A percentile compares a stretch with the other conserved stretches of the same genome.
Evolutionary conservation across 345 rosid species (phyloP).

Genomic region (Pistacia vera): DNA sequence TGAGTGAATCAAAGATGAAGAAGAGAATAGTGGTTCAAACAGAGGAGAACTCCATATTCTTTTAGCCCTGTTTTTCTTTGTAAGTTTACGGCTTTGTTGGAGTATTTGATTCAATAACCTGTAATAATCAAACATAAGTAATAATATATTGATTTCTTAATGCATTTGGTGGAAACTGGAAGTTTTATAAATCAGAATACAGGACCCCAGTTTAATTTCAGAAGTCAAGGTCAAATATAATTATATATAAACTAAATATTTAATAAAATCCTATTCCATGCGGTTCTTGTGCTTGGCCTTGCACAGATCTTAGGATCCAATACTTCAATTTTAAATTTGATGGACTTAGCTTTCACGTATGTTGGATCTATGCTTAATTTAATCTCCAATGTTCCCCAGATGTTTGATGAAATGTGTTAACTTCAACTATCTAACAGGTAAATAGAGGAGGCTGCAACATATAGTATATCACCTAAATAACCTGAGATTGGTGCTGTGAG

Average conservation of each 20-base stretch:
- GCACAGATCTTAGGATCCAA: not conserved
- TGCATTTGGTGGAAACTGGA: not conserved
- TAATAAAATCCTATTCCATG: not conserved
- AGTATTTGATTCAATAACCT: conserved; percentile 19
- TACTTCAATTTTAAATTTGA: not conserved
- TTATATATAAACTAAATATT: not conserved
- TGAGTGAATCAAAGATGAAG: conserved; percentile 6
- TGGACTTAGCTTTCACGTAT: not conserved
- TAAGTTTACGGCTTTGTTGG: too few relatives aligned
- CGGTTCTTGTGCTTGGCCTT: not conserved
- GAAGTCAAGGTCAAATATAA: not conserved
- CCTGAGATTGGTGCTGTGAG: too few relatives aligned
- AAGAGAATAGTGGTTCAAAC: not conserved
- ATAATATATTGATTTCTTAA: not conserved
- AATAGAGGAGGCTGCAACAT: too few relatives aligned
- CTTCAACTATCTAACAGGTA: too few relatives aligned
- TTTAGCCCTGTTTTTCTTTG: conserved; percentile 16
- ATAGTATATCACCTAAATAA: too few relatives aligned
- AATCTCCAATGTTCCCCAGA: not conserved
- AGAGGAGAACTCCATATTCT: conserved; percentile 39
- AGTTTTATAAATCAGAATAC: not conserved
- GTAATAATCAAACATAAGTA: not conserved
- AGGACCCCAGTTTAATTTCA: not conserved
- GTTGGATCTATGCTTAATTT: not conserved
- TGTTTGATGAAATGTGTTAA: not conserved